A percentile compares a stretch with the other conserved stretches of the same genome.
phyloP scores from a whole-genome alignment of 306 rosid genomes.

The Dryas octopetala region DNA sequence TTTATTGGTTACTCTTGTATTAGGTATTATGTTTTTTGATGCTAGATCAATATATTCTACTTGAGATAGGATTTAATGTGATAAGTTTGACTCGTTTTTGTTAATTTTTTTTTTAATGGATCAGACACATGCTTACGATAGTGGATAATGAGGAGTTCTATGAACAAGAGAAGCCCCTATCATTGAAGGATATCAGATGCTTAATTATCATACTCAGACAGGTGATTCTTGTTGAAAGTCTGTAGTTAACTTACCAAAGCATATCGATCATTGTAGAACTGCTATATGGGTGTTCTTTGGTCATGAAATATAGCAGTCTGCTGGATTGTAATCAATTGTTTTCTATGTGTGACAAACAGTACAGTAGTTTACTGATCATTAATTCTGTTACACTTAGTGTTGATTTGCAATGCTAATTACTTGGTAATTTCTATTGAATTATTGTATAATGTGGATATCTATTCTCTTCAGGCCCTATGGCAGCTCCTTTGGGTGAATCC shows the following conservation, averaged over 20 bases:
- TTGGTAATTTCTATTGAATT: slow-evolving; percentile 3
- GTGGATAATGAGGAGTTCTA: slow-evolving; percentile 95
- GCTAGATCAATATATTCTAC: slow-evolving; percentile 16
- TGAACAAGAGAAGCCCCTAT: slow-evolving; percentile 94
- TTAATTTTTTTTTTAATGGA: slow-evolving; percentile 21
- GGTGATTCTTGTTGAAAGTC: slow-evolving; percentile 46
- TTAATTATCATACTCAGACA: slow-evolving; percentile 85
- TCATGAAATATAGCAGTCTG: not conserved
- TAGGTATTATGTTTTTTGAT: slow-evolving; percentile 9
- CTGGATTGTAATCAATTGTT: slow-evolving; percentile 2
- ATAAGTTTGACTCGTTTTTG: not conserved
- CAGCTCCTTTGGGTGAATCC: slow-evolving; percentile 93
- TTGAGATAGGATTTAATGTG: slow-evolving; percentile 30
- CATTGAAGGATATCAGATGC: slow-evolving; percentile 75
- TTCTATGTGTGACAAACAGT: not conserved
- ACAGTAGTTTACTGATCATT: not conserved
- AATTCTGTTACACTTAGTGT: not conserved
- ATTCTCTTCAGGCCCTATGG: slow-evolving; percentile 84
- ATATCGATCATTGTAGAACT: slow-evolving; percentile 1
- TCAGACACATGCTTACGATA: slow-evolving; percentile 93
- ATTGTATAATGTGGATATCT: slow-evolving; percentile 1
- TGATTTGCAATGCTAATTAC: not conserved
- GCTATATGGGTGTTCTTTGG: not conserved
- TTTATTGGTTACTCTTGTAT: slow-evolving; percentile 11
- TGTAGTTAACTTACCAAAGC: slow-evolving; percentile 18